Base-by-base conservation (phyloP, 164 flowering plant species). In the Malania oleifera region DNA sequence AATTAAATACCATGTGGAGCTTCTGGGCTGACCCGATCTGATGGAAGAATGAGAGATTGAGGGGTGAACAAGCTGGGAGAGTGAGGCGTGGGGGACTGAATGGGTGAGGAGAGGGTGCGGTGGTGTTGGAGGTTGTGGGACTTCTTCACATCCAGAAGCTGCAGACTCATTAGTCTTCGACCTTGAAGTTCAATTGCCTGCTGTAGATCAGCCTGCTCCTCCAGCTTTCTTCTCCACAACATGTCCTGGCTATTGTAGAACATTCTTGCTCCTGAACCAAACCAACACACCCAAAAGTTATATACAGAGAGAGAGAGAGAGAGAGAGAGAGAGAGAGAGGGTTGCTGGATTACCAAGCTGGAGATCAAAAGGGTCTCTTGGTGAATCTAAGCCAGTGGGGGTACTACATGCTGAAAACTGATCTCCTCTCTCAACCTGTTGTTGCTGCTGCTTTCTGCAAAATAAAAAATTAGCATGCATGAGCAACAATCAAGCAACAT, bases 291-390 rank as follows among this genome's bases (percentile, higher is more conserved):
- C 7, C 9, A 15, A 7, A 0, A 39, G n/a, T n/a, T n/a, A n/a
- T n/a, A n/a, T n/a, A n/a, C n/a, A n/a, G n/a, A n/a, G n/a, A n/a
- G n/a, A n/a, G n/a, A n/a, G n/a, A 24, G 23, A 48, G 8, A 40
- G 8, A 27, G 29, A 61, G 28, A 13, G 18, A 37, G 18, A 29
- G 2, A 38, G 28, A 54, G 1, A 5, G 15, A 38, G 2, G 25
- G 25, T 14, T 7, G 1, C 7, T 26, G 41, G 48, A 68, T 64
- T 74, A 89, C 98, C 96, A 19, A 82, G 76, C 14, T 77, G 91
- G 55, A 80, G 67, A 67, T 92, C 97, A 68, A 52, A 87, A 18
- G 87, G 84, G 27, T 83, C 97, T 67, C 96, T 82, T 1, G n/a
- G n/a, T n/a, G 89, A 72, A 61, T 89, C 96, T 5, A 84, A 54